Conservation (phyloP, 2,329 filamentous ascomycete species). For the Pseudogymnoascus sp. region DNA sequence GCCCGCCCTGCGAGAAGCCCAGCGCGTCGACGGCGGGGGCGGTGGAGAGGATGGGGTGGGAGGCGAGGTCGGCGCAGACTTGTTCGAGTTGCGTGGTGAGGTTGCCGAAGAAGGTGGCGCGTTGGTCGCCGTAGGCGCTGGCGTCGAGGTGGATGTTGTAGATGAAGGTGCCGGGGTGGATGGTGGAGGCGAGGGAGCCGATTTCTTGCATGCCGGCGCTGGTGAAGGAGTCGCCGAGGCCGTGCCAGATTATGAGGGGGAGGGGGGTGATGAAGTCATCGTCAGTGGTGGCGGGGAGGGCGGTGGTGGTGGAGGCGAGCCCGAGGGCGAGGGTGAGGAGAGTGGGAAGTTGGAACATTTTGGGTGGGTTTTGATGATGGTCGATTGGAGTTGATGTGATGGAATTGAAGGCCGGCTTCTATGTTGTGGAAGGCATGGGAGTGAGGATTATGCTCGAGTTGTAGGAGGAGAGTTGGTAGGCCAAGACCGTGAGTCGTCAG, state of each 20-base stretch:
- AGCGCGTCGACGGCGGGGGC: conserved; percentile 82
- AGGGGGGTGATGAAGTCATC: conserved; percentile 57
- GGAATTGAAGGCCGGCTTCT: background rate
- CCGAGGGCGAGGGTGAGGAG: background rate
- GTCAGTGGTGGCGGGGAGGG: background rate
- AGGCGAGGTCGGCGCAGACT: conserved; percentile 72
- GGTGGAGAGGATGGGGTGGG: conserved; percentile 72
- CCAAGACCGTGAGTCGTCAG: background rate
- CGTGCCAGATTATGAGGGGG: conserved; percentile 93
- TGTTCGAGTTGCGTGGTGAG: conserved; percentile 68
- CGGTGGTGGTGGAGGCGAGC: background rate
- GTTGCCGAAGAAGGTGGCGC: conserved; percentile 87
- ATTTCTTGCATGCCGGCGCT: conserved; percentile 68
- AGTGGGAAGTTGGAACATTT: background rate
- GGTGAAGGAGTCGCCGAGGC: conserved; percentile 66
- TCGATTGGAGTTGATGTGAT: background rate
- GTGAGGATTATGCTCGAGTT: background rate
- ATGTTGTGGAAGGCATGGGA: background rate
- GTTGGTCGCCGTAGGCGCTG: conserved; percentile 62
- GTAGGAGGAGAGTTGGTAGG: background rate
- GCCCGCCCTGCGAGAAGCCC: conserved; percentile 91
- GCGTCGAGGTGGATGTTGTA: conserved; percentile 67
- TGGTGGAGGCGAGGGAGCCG: conserved; percentile 61
- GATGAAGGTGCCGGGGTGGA: conserved; percentile 77
- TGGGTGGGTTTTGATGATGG: background rate